Percentiles rank a stretch among this genome's conserved stretches.
These are phyloP conservation scores for Monosporascus sp. DNA, from an alignment of 2,329 filamentous ascomycete genomes.

Conservation along the genomic window DNA sequence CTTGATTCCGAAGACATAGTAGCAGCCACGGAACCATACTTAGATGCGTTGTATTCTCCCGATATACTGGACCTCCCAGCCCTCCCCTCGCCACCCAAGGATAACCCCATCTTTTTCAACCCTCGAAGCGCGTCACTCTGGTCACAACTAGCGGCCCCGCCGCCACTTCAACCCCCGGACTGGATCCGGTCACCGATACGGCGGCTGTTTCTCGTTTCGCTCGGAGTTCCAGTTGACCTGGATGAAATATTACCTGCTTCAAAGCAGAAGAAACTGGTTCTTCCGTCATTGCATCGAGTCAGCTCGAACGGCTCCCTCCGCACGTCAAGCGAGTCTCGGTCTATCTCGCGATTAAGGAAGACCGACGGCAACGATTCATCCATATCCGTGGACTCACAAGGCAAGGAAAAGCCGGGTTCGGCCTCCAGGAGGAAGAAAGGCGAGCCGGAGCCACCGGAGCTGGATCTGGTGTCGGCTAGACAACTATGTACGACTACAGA, in stretches of 20 bases:
- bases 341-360: constrained; percentile 40
- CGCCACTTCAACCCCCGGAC: constrained; percentile 89
- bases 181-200: constrained; percentile 97
- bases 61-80: constrained; percentile 47
- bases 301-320: constrained; percentile 47
- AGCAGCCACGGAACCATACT: constrained; percentile 57
- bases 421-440: constrained; percentile 44
- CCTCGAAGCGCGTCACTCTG: constrained; percentile 85
- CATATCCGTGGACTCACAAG: constrained; percentile 55
- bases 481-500: constrained; percentile 80
- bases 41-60: constrained; percentile 60
- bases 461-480: constrained; percentile 73
- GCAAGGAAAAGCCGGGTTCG: constrained; percentile 37
- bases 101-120: constrained; percentile 69
- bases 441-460: constrained; percentile 62
- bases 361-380: constrained; percentile 48
- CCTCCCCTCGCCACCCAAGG: constrained; percentile 45
- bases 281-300: constrained; percentile 61
- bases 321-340: constrained; percentile 49
- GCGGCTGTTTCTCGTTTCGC: constrained; percentile 88
- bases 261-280: constrained; percentile 94
- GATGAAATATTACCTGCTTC: constrained; percentile 96
- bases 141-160: constrained; percentile 93
- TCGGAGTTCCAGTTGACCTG: constrained; percentile 91
- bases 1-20: constrained; percentile 56